These are phyloP conservation scores for Dryas integrifolia DNA, from an alignment of 331 rosid genomes.

Conservation along the genomic window DNA sequence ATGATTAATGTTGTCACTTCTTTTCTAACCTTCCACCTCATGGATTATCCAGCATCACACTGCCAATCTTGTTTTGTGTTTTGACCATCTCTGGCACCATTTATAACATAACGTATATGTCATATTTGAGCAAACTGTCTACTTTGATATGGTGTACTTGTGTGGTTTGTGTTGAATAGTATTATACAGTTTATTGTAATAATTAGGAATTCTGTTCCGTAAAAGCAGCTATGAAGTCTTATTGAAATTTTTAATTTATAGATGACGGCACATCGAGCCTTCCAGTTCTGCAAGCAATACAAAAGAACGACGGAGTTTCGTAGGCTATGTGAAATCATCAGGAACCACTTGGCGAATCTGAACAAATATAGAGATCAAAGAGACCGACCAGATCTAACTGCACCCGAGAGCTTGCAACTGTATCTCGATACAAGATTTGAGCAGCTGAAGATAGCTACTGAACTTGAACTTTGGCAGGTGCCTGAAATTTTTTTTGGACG, in stretches of 20 bases:
- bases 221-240: not conserved
- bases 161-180: not conserved
- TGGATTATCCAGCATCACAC: not conserved
- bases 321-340: constrained; percentile 84
- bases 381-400: constrained; percentile 86
- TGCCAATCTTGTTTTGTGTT: not conserved
- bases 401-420: constrained; percentile 87
- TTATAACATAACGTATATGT: not conserved
- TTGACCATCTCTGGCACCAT: not conserved
- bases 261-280: constrained; percentile 99
- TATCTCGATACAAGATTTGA: constrained; percentile 96
- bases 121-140: not conserved
- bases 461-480: constrained; percentile 98
- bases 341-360: constrained; percentile 83
- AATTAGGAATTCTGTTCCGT: not conserved
- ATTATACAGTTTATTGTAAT: not conserved
- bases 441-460: constrained; percentile 94
- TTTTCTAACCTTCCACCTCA: not conserved
- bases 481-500: not conserved
- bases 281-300: constrained; percentile 95
- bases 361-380: constrained; percentile 93
- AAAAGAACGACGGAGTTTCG: constrained; percentile 90
- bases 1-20: not conserved
- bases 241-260: constrained; percentile 32
- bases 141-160: not conserved